phyloP scores from a whole-genome alignment of 2,329 filamentous ascomycete genomes.

The Venturia nashicola region DNA sequence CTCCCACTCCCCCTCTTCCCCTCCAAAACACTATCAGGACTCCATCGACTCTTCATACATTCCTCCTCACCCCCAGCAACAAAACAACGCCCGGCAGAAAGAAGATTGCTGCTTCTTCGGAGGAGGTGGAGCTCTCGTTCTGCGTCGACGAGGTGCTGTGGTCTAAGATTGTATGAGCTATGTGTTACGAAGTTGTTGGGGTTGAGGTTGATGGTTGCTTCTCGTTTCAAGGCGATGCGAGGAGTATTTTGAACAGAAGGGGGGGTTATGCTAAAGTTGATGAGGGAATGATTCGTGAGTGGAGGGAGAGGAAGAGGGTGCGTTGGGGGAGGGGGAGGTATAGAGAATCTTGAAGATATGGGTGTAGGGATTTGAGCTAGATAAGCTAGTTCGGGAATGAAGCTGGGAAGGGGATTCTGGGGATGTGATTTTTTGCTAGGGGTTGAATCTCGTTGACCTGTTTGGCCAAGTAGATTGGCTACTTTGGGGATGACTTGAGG shows the following conservation, averaged over 20 bases:
- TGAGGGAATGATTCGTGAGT: not conserved
- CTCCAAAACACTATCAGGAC: not conserved
- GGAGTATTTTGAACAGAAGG: not conserved
- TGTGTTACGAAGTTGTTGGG: not conserved
- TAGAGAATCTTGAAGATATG: not conserved
- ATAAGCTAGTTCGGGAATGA: not conserved
- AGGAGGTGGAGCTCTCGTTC: not conserved
- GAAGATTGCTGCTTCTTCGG: not conserved
- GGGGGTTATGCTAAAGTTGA: not conserved
- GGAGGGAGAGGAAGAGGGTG: not conserved
- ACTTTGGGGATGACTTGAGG: not conserved
- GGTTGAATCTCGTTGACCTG: not conserved
- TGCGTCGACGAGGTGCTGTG: not conserved
- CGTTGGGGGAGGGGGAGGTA: not conserved
- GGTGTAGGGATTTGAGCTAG: not conserved
- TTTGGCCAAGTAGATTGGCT: not conserved
- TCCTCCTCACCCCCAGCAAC: not conserved
- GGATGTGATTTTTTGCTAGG: not conserved
- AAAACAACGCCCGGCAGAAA: not conserved
- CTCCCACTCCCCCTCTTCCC: not conserved
- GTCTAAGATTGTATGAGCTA: not conserved
- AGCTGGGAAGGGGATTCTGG: not conserved
- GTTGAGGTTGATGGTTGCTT: not conserved
- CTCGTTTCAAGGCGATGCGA: not conserved
- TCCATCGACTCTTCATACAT: not conserved